phyloP scores from a whole-genome alignment of 2,329 filamentous ascomycete genomes.

The Endoconidiophora laricicola region DNA sequence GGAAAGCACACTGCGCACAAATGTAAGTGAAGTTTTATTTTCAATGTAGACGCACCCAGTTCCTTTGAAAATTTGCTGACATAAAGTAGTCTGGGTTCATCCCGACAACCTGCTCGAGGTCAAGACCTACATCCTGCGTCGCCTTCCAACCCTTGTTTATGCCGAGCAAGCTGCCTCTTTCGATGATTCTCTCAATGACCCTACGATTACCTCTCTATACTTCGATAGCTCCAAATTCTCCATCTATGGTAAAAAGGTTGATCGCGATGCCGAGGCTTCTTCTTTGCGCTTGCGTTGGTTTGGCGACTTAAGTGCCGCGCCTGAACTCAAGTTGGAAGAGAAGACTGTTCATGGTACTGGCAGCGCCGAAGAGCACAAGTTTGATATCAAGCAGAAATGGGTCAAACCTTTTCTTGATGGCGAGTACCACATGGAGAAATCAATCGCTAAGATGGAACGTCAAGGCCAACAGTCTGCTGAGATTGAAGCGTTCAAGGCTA shows the following conservation, averaged over 20 bases:
- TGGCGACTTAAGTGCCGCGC: slow-evolving; percentile 60
- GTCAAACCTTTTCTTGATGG: slow-evolving; percentile 73
- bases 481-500: slow-evolving; percentile 51
- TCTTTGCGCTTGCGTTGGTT: slow-evolving; percentile 87
- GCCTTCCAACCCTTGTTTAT: slow-evolving; percentile 81
- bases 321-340: slow-evolving; percentile 75
- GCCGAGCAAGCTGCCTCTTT: slow-evolving; percentile 75
- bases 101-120: slow-evolving; percentile 90
- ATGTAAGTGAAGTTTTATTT: slow-evolving; percentile 35
- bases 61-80: slow-evolving; percentile 18
- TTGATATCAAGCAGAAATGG: slow-evolving; percentile 88
- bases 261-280: slow-evolving; percentile 54
- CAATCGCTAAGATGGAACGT: slow-evolving; percentile 69
- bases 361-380: slow-evolving; percentile 59
- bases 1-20: slow-evolving; percentile 62
- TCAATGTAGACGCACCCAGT: background rate
- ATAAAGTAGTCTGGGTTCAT: slow-evolving; percentile 68
- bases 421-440: slow-evolving; percentile 85
- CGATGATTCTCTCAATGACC: slow-evolving; percentile 65
- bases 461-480: slow-evolving; percentile 50
- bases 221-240: slow-evolving; percentile 81
- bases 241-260: slow-evolving; percentile 74
- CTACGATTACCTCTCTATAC: slow-evolving; percentile 87
- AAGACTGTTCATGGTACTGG: slow-evolving; percentile 69
- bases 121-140: slow-evolving; percentile 85